phyloP scores from a whole-genome alignment of 768 basidiomycete species.

The Austroboletus festivus region DNA sequence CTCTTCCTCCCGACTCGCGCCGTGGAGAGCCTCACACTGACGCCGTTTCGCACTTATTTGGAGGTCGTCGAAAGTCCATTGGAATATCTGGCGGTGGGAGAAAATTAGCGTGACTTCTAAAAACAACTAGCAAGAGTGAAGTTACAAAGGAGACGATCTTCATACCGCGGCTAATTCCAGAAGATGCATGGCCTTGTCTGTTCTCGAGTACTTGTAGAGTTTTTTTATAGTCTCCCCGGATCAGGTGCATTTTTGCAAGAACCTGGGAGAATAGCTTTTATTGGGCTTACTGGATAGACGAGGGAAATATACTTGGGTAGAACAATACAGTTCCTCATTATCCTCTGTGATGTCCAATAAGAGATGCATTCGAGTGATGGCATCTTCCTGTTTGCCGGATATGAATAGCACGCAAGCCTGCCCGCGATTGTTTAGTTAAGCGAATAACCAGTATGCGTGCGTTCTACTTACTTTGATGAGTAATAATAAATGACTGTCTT shows the following conservation, averaged over 20 bases:
- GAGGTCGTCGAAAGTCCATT: conserved; percentile 6
- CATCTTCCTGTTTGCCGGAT: neutral
- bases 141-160: neutral
- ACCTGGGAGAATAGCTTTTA: conserved; percentile 2
- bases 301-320: conserved; percentile 3
- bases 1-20: neutral
- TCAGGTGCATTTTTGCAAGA: conserved; percentile 1
- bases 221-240: neutral
- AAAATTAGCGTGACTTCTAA: neutral
- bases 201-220: neutral
- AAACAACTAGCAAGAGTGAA: neutral
- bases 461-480: conserved; percentile 3
- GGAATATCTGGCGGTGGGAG: conserved; percentile 2
- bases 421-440: neutral
- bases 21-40: neutral
- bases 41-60: neutral
- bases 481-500: conserved; percentile 3
- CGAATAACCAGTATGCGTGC: neutral
- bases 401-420: neutral
- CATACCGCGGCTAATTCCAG: neutral
- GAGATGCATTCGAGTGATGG: neutral
- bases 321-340: neutral
- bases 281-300: neutral
- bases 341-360: neutral
- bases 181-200: neutral